phyloP scores from a whole-genome alignment of 139 green algal species.

The Picochlorum sp. region DNA sequence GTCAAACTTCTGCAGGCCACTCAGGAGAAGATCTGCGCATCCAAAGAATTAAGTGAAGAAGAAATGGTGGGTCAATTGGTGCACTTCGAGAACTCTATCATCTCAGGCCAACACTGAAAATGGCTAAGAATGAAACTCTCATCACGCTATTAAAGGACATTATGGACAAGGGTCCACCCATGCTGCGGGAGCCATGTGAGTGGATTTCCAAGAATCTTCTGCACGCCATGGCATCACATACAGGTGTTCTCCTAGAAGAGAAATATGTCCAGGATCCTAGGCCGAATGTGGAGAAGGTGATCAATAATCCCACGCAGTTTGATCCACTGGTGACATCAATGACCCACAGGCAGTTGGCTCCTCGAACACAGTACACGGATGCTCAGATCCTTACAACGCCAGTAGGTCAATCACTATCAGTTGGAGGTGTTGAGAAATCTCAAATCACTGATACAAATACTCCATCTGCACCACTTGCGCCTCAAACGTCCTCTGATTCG shows the following conservation, averaged over 20 bases:
- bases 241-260: conserved; percentile 17
- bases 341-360: conserved; percentile 4
- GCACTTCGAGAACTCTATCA: conserved; percentile 28
- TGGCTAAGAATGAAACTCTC: conserved; percentile 9
- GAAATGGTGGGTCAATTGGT: conserved; percentile 9
- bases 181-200: conserved; percentile 4
- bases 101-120: conserved; percentile 21
- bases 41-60: background rate
- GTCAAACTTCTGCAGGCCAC: background rate
- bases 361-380: background rate
- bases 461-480: too few species aligned
- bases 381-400: too few species aligned
- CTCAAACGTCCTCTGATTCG: background rate
- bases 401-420: too few species aligned
- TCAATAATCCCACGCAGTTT: conserved; percentile 8
- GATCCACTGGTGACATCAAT: conserved; percentile 19
- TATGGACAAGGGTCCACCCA: background rate
- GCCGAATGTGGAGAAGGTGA: conserved; percentile 16
- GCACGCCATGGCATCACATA: conserved; percentile 14
- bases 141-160: conserved; percentile 17
- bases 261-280: conserved; percentile 28
- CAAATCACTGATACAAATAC: too few species aligned
- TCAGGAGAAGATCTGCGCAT: background rate
- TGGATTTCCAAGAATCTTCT: conserved; percentile 17
- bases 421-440: too few species aligned